phyloP scores from a whole-genome alignment of 2,329 filamentous ascomycete species.

The Fusarium clavum region DNA sequence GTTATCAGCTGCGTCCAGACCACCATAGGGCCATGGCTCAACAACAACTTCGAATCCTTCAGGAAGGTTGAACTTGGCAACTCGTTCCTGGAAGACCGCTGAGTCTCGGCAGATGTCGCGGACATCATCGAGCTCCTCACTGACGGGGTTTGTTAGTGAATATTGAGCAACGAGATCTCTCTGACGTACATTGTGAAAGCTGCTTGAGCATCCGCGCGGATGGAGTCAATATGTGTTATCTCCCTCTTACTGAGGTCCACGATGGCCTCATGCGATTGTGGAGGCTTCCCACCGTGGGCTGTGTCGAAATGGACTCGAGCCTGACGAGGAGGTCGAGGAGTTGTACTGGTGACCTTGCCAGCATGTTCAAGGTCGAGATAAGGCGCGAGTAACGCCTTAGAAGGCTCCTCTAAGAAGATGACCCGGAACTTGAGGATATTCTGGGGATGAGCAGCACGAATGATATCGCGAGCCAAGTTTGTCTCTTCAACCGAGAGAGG shows the following conservation, averaged over 20 bases:
- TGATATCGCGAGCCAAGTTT: neutral
- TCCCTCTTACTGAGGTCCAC: conserved; percentile 48
- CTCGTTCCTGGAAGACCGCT: conserved; percentile 48
- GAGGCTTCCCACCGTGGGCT: conserved; percentile 42
- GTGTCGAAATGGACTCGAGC: conserved; percentile 58
- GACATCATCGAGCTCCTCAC: conserved; percentile 51
- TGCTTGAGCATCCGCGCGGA: conserved; percentile 41
- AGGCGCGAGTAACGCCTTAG: neutral
- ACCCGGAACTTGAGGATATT: neutral
- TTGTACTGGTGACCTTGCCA: conserved; percentile 44
- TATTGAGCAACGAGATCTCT: fast-evolving
- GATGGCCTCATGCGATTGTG: conserved; percentile 51
- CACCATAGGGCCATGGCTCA: conserved; percentile 52
- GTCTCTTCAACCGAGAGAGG: neutral
- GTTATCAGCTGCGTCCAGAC: conserved; percentile 48
- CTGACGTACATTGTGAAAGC: fast-evolving
- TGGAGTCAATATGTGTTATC: conserved; percentile 48
- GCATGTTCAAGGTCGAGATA: conserved; percentile 50
- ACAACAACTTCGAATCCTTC: conserved; percentile 48
- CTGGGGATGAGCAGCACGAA: neutral
- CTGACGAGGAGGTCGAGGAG: conserved; percentile 50
- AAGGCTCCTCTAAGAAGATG: neutral
- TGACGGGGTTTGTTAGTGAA: fast-evolving
- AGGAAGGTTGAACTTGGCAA: conserved; percentile 46
- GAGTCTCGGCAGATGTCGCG: conserved; percentile 46